Evolutionary conservation across 2,329 filamentous ascomycete species (phyloP), one percentile per base, ranked within the genome.

Genomic region (Fusarium nurragi): DNA sequence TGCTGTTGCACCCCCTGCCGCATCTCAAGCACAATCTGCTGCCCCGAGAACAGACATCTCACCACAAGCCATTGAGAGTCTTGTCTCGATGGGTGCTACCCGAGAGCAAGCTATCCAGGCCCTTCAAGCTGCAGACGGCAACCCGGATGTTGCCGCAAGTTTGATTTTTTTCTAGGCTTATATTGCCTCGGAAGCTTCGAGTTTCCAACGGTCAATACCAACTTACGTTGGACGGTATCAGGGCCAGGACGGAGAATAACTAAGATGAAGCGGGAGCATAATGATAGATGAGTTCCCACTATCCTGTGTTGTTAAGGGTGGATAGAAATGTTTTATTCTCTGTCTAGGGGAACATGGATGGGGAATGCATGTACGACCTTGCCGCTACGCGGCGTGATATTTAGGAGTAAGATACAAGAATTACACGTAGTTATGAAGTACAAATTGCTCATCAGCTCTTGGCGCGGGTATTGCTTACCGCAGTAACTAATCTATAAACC

Each of bases 71-170:
- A 88, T 98, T 53, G 87, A 92, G 48, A 90, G 90, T 71, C 86
- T 98, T 34, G 84, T 90, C 44, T 86, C 88, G 43, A 82, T 98
- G 66, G 94, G 94, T 0, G 93, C 95, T 67, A 86, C 89, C 3
- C 84, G 89, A 50, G 85, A 90, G 60, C 86, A 92, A 68, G 94
- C 94, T 1, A 84, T 95, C 49, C 88, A 90, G 59, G 93, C 94
- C 4, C 81, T 99, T 48, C 87, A 93, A 71, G 92, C 92, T 26
- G 91, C 92, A 16, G 88, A 88, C 19, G 94, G 95, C 19, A 92
- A 98, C 72, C 87, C 97, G 9, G 92, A 98, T 63, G 87, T 89
- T 65, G 94, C 94, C n/a, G 94, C 93, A 43, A 89, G 90, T 45
- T 83, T 97, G 63, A 84, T 97, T 49, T 92, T 88, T 65, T 76